Evolutionary conservation across 768 basidiomycete genomes (phyloP), one percentile per base, ranked within the genome.

Genomic region (Trametes maxima): DNA sequence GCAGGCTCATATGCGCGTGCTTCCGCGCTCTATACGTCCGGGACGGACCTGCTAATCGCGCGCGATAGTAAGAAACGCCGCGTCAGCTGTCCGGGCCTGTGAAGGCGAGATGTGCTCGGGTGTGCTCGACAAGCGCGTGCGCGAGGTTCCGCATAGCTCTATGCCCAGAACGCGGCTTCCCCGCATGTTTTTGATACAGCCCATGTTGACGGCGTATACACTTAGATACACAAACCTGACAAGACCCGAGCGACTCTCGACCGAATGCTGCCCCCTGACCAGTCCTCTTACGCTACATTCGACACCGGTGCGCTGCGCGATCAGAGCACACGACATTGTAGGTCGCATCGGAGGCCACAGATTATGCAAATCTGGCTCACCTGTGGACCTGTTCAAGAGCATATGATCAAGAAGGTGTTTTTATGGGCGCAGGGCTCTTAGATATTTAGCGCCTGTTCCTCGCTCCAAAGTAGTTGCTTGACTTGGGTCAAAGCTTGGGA

Each of bases 401-500:
- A 42, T 44, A 43, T 46, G 59, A 60, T 57, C 65, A 65, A 21
- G 28, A 21, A 58, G 40, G 50, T 24, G 43, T 39, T 48, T 42
- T 24, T 43, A 37, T 43, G 57, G 62, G 62, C 48, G 54, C 54
- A 64, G 62, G 57, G 62, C 46, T 64, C 36, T 37, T 52, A 64
- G 1, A 11, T 16, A 37, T 46, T 43, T 36, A 60, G 49, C 43
- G 64, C 67, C 57, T 78, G 76, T 57, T 53, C 71, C 73, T 82
- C 78, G 65, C 74, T 79, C 76, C 77, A 75, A 60, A 84, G 83
- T 54, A 90, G 73, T 56, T 84, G 79, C 59, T 80, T 83, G 54
- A 90, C 80, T 59, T 87, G 80, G 10, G 75, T 73, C 62, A 91
- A 74, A 6, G 89, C 88, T 59, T 82, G 79, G 1, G 83, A 78